Evolutionary conservation across 805 yeast genomes (phyloP).

Genomic region (Yarrowia sp.): DNA sequence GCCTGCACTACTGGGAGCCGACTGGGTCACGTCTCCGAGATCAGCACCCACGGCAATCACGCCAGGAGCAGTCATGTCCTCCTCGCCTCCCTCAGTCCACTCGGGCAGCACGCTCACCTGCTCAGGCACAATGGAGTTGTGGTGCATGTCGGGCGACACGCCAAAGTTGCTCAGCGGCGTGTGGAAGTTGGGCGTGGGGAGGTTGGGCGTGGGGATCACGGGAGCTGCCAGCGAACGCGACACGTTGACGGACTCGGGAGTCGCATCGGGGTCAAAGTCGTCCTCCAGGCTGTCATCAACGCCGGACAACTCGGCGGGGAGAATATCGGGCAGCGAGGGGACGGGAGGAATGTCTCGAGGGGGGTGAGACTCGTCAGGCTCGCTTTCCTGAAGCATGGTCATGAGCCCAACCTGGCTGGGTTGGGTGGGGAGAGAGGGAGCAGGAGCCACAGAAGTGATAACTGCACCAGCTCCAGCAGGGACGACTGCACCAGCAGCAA

Average conservation of each 20-base stretch:
- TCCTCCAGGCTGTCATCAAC: background rate
- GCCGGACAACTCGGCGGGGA: slow-evolving; percentile 12
- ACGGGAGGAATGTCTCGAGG: slow-evolving; percentile 6
- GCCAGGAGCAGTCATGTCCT: slow-evolving; percentile 4
- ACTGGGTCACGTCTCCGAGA: background rate
- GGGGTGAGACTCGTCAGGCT: background rate
- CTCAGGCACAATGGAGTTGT: slow-evolving; percentile 36
- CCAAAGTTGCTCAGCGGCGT: slow-evolving; percentile 23
- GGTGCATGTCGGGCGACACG: background rate
- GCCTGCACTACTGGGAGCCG: background rate
- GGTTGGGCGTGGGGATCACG: slow-evolving; percentile 22
- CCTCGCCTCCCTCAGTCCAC: slow-evolving; percentile 8
- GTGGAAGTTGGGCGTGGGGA: slow-evolving; percentile 36
- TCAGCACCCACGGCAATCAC: slow-evolving; percentile 11
- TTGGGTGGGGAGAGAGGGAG: background rate
- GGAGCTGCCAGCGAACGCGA: slow-evolving; percentile 15
- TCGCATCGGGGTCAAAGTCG: slow-evolving; percentile 25
- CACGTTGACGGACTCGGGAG: slow-evolving; percentile 27
- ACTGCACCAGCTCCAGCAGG: background rate
- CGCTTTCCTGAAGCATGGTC: slow-evolving; percentile 4
- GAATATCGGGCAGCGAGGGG: slow-evolving; percentile 13
- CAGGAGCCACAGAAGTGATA: background rate
- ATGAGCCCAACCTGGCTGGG: slow-evolving; percentile 22
- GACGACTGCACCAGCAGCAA: background rate
- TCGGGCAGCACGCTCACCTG: slow-evolving; percentile 31